phyloP scores from a whole-genome alignment of 805 yeast genomes.

The Hanseniaspora jakobsenii region DNA sequence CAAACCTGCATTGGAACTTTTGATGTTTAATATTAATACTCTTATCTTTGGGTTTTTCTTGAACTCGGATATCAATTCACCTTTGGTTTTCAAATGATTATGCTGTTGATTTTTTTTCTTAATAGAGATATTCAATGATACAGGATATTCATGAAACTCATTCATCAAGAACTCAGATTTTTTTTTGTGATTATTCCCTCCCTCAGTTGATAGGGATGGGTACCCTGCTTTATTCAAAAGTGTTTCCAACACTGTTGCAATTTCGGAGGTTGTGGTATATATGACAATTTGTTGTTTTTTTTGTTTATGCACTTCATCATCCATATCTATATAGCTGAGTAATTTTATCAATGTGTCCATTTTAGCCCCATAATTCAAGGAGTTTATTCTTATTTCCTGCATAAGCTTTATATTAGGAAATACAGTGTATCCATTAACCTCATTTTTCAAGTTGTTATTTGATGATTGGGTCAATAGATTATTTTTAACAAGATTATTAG shows the following conservation, averaged over 20 bases:
- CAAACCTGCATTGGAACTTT: conserved; percentile 81
- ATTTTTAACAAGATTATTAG: too few species aligned
- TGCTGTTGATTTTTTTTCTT: too few species aligned
- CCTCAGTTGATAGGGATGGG: conserved; percentile 27
- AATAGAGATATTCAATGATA: too few species aligned
- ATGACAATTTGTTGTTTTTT: conserved; percentile 59
- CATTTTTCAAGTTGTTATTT: too few species aligned
- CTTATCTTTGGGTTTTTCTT: conserved; percentile 52
- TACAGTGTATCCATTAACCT: neutral
- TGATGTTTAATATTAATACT: conserved; percentile 74
- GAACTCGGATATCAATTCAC: conserved; percentile 36
- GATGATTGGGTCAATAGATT: too few species aligned
- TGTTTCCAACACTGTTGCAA: conserved; percentile 39
- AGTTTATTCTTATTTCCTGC: conserved; percentile 21
- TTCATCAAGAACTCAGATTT: too few species aligned
- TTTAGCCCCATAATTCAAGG: conserved; percentile 65
- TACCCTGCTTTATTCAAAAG: conserved; percentile 37
- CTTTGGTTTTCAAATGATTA: too few species aligned
- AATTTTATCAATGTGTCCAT: conserved; percentile 72
- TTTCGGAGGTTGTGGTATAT: conserved; percentile 78
- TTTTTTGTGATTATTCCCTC: conserved; percentile 17
- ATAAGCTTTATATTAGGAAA: neutral
- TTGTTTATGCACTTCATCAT: conserved; percentile 29
- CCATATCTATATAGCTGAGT: conserved; percentile 46
- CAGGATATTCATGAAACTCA: too few species aligned